Evolutionary conservation across 2,329 filamentous ascomycete species (phyloP).

Genomic region (Chaetomium sp.): DNA sequence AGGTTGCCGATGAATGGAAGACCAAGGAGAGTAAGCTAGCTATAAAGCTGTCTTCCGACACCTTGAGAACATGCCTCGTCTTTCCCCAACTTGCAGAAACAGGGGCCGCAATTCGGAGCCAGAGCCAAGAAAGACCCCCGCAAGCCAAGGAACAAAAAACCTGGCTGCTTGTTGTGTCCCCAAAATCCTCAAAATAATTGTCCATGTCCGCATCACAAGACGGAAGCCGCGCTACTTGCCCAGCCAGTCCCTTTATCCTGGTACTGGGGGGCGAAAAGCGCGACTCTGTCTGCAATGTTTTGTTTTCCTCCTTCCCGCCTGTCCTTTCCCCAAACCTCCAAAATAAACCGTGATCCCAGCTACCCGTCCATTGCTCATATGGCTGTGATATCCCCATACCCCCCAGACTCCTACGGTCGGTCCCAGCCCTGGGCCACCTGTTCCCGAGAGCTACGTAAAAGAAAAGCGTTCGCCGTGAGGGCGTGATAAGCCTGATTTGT

Average conservation of each 20-base stretch:
- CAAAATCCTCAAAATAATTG: too few species aligned
- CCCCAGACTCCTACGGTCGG: neutral
- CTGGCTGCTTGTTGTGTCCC: too few species aligned
- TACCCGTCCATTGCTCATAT: slow-evolving; percentile 5
- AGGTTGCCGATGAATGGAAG: slow-evolving; percentile 8
- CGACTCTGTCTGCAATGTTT: too few species aligned
- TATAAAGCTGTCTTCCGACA: slow-evolving; percentile 10
- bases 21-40: slow-evolving; percentile 10
- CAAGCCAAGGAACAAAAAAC: too few species aligned
- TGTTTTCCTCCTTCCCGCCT: neutral
- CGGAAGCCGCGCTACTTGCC: too few species aligned
- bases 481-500: neutral
- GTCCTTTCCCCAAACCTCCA: neutral
- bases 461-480: neutral
- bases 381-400: slow-evolving; percentile 4
- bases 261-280: too few species aligned
- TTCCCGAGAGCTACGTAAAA: slow-evolving; percentile 11
- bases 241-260: too few species aligned
- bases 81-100: neutral
- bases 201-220: too few species aligned
- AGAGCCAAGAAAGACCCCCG: neutral
- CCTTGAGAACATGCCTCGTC: neutral
- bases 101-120: neutral
- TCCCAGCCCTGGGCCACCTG: slow-evolving; percentile 10
- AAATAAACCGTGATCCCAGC: neutral